phyloP scores from a whole-genome alignment of 176 grass and related monocot genomes.

The Phyllostachys edulis region DNA sequence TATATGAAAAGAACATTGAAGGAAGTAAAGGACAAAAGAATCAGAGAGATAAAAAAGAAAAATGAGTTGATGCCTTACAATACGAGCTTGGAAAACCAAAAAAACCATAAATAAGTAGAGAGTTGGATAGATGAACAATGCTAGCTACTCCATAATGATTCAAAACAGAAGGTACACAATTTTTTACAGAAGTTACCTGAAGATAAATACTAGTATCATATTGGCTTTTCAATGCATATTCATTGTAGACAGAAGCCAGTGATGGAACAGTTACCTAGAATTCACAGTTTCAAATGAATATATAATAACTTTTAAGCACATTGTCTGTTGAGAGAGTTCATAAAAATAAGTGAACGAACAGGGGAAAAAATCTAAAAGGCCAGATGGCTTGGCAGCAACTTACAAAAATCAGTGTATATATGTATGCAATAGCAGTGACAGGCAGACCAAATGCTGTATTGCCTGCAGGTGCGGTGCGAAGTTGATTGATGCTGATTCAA shows the following conservation, averaged over 20 bases:
- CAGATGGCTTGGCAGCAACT: slow-evolving; percentile 39
- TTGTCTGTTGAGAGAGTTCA: background rate
- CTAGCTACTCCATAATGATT: background rate
- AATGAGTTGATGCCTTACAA: background rate
- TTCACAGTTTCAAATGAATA: slow-evolving; percentile 21
- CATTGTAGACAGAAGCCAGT: slow-evolving; percentile 96
- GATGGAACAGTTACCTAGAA: slow-evolving; percentile 93
- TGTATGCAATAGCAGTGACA: slow-evolving; percentile 78
- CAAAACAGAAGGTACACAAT: background rate
- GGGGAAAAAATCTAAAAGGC: background rate
- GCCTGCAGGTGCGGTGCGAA: slow-evolving; percentile 65
- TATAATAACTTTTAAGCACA: background rate
- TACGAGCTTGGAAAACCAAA: slow-evolving; percentile 9
- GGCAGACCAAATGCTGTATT: slow-evolving; percentile 67
- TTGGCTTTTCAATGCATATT: slow-evolving; percentile 98
- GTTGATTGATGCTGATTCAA: slow-evolving; percentile 97
- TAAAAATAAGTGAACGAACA: slow-evolving; percentile 5
- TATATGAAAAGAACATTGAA: slow-evolving; percentile 13
- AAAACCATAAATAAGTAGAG: background rate
- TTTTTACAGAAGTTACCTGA: slow-evolving; percentile 54
- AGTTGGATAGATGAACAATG: background rate
- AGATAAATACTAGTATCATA: slow-evolving; percentile 99
- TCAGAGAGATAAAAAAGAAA: background rate
- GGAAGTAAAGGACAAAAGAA: background rate
- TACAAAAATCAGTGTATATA: slow-evolving; percentile 96